phyloP scores from a whole-genome alignment of 2,329 filamentous ascomycete genomes.

The Ceratocystis diversiconidia region DNA sequence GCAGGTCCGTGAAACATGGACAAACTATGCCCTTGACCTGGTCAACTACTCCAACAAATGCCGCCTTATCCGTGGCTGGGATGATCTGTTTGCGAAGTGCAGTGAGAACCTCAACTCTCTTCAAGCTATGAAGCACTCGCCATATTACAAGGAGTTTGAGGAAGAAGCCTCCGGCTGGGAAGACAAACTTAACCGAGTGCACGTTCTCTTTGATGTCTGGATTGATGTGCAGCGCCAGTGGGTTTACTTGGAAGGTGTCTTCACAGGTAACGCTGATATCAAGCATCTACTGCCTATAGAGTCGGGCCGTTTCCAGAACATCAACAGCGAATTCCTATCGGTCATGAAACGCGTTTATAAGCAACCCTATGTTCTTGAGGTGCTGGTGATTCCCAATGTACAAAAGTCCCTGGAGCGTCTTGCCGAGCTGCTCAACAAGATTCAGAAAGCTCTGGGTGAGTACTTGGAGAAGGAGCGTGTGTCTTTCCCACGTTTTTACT shows the following conservation, averaged over 20 bases:
- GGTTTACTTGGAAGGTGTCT: conserved; percentile 98
- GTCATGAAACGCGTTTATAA: conserved; percentile 99
- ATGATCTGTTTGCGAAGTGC: conserved; percentile 95
- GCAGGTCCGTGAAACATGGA: conserved; percentile 92
- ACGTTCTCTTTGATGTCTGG: conserved; percentile 98
- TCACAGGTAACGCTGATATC: conserved; percentile 96
- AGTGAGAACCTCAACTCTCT: conserved; percentile 95
- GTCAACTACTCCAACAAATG: conserved; percentile 98
- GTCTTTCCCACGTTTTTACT: conserved; percentile 97
- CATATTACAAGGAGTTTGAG: conserved; percentile 98
- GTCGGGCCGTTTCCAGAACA: conserved; percentile 93
- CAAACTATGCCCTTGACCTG: conserved; percentile 83
- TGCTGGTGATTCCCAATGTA: conserved; percentile 86
- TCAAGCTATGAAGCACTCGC: conserved; percentile 96
- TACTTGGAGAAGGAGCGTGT: conserved; percentile 96
- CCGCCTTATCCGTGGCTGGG: conserved; percentile 91
- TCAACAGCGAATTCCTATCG: conserved; percentile 97
- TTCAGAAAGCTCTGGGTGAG: conserved; percentile 95
- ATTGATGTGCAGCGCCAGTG: conserved; percentile 99
- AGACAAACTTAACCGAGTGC: conserved; percentile 92
- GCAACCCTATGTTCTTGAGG: conserved; percentile 86
- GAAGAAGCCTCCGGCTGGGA: conserved; percentile 95
- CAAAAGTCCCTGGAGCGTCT: conserved; percentile 92
- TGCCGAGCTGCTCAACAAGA: conserved; percentile 95
- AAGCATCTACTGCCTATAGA: conserved; percentile 95